Base-by-base conservation (phyloP, 257 asterid species). In the Osmanthus fragrans region DNA sequence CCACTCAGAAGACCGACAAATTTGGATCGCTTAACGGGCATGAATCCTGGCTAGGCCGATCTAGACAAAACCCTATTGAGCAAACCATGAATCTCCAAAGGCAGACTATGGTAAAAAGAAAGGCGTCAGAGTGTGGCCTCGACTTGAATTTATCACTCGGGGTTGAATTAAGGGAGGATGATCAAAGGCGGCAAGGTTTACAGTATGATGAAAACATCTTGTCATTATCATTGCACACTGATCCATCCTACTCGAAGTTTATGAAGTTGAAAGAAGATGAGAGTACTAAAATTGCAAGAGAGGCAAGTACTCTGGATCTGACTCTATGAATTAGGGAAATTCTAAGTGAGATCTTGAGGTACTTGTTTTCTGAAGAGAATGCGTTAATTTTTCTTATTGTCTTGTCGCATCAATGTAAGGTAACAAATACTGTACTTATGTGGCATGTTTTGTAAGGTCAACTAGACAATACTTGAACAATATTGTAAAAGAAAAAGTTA, bases 301-400 rank as follows among this genome's bases (percentile, higher is more conserved):
- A 87, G 88, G 86, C 86, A 83, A 93, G 98, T 93, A 89, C 96
- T 89, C 94, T 93, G 71, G 97, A 91, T 93, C 98, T 93, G 93
- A 93, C 94, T 93, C 91, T 93, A 83, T 93, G 97, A 91, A 91
- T 92, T 88, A 51, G 87, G 75, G 65, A 23, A 60, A 87, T 91
- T 92, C 97, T 91, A 84, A 93, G 97, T 91, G 97, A 89, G 92
- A 85, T 85, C 81, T 80, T 89, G 89, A 89, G 88, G 90, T 88
- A 88, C 92, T 88, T 86, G 90, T 83, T 18, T 65, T 78, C 83
- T 82, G 71, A 45, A 34, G 63, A 23, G 10, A 51, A 34, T 80
- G 82, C 78, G 68, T 81, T 2, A 32, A 32, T 81, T 70, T 11
- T 37, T 29, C 76, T 40, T 18, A 75, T 81, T 81, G 84, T 84